Conservation (phyloP, 1,284 basidiomycete genomes). For the Cutaneotrichosporon daszewskae region DNA sequence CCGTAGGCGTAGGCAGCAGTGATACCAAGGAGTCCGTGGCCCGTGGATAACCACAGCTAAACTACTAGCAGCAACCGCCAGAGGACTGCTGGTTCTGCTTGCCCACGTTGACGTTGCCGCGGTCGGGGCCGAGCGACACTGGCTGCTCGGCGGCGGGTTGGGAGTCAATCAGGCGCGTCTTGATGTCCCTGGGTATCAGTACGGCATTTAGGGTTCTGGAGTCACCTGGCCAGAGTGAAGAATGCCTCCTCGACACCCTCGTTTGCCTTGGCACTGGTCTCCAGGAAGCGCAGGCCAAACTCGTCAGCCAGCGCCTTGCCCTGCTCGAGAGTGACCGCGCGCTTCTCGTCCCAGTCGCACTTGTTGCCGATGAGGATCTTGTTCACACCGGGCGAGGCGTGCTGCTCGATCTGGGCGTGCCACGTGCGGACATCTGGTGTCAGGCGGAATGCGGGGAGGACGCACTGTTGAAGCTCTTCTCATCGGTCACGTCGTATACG, state of each 20-base stretch:
- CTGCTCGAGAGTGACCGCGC: conserved; percentile 71
- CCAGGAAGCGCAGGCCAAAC: conserved; percentile 90
- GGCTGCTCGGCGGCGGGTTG: conserved; percentile 61
- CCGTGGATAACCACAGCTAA: no score
- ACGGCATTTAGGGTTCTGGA: no score
- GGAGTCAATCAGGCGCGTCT: conserved; percentile 91
- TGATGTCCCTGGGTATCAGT: conserved; percentile 71
- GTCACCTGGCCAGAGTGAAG: conserved; percentile 86
- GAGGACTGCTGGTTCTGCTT: conserved; percentile 21
- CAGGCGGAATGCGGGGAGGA: conserved; percentile 5
- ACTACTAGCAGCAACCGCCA: conserved; percentile 39
- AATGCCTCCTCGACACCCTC: conserved; percentile 99
- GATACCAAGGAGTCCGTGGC: conserved; percentile 2
- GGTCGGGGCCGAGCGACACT: conserved; percentile 30
- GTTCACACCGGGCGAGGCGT: conserved; percentile 97
- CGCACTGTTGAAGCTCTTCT: conserved; percentile 95
- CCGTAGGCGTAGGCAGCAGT: conserved; percentile 10
- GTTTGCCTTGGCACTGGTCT: conserved; percentile 96
- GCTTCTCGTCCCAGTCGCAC: conserved; percentile 97
- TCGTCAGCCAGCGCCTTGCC: conserved; percentile 67
- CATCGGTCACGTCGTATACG: conserved; percentile 98
- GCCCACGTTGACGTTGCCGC: conserved; percentile 34
- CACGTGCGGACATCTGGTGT: conserved; percentile 90
- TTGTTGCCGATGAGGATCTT: conserved; percentile 99
- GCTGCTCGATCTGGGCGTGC: conserved; percentile 98